phyloP scores from a whole-genome alignment of 768 basidiomycete genomes.

The Dioszegia hungarica region DNA sequence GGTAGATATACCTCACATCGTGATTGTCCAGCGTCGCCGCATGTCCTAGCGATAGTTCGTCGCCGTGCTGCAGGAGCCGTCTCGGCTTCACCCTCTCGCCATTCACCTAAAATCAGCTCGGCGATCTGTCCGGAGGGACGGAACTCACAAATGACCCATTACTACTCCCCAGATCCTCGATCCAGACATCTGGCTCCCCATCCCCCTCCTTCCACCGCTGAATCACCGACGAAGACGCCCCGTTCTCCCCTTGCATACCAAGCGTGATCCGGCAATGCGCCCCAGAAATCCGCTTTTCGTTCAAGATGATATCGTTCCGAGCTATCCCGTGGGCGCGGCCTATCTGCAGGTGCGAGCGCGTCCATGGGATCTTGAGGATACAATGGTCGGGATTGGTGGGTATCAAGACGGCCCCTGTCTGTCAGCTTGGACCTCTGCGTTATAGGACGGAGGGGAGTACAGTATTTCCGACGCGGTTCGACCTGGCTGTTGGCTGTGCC shows the following conservation, averaged over 20 bases:
- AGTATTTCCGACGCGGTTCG: slow-evolving; percentile 47
- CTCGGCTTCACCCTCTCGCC: slow-evolving; percentile 59
- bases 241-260: slow-evolving; percentile 28
- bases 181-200: slow-evolving; percentile 41
- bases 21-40: slow-evolving; percentile 49
- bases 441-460: no score
- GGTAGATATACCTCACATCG: slow-evolving; percentile 55
- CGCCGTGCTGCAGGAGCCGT: slow-evolving; percentile 66
- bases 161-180: slow-evolving; percentile 54
- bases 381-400: slow-evolving; percentile 35
- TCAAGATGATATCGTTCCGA: slow-evolving; percentile 40
- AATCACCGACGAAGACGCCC: slow-evolving; percentile 8
- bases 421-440: not conserved
- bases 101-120: slow-evolving; percentile 57
- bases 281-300: slow-evolving; percentile 41
- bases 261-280: slow-evolving; percentile 42
- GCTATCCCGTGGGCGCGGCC: slow-evolving; percentile 35
- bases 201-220: slow-evolving; percentile 38
- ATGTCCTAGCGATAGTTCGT: slow-evolving; percentile 81
- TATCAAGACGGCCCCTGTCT: slow-evolving; percentile 45
- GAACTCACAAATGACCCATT: slow-evolving; percentile 65
- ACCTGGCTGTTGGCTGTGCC: slow-evolving; percentile 35
- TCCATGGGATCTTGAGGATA: slow-evolving; percentile 45
- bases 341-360: slow-evolving; percentile 28
- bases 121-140: not conserved